Base-by-base conservation (phyloP, 2,329 filamentous ascomycete species). In the Blumeriella jaapii region DNA sequence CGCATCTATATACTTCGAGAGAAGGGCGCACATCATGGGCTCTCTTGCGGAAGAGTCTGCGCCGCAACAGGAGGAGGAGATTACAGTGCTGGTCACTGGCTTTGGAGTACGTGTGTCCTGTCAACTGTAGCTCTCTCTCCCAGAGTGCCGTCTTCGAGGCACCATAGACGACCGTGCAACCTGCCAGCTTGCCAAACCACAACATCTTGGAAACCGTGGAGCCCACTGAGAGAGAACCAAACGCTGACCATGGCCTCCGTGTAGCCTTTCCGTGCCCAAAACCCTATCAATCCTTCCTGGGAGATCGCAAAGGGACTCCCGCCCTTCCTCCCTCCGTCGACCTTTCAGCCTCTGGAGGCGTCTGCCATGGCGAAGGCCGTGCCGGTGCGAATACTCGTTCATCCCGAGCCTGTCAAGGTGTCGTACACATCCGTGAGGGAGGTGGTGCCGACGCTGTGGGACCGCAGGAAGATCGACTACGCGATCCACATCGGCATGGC, bases 401-500 rank as follows among this genome's bases (percentile, higher is more conserved):
- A 85, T 51, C 72, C 77, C 1, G 61, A 69, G 26, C 69, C 82
- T 1, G 66, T 93, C 27, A 73, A 70, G 18, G 82, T 89, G 32
- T 71, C 69, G 47, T 93, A 93, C 61, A 60, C 69, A 30, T 64
- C 66, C 6, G 78, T 87, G 20, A 70, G 74, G 32, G 58, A 62
- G 9, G 56, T 78, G 2, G 65, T 87, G 3, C 81, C 84, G 1
- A 54, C 54, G 4, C 63, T 93, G 30, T 51, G 61, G 45, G 45
- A 46, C n/a, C 33, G 41, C 9, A 53, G 50, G 35, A 58, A 62
- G 31, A 68, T 77, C 35, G 80, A 93, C 56, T 59, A 80, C 18
- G 67, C 76, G 14, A 57, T 93, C 3, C 84, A 93, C 57, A 80
- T 93, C 33, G 85, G 85, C 43, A 85, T 93, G 69, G 82, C 83